Evolutionary conservation across 225 moss, liverwort and hornwort genomes (phyloP), one percentile per base, ranked within the genome.

Genomic region (Lunularia cruciata): DNA sequence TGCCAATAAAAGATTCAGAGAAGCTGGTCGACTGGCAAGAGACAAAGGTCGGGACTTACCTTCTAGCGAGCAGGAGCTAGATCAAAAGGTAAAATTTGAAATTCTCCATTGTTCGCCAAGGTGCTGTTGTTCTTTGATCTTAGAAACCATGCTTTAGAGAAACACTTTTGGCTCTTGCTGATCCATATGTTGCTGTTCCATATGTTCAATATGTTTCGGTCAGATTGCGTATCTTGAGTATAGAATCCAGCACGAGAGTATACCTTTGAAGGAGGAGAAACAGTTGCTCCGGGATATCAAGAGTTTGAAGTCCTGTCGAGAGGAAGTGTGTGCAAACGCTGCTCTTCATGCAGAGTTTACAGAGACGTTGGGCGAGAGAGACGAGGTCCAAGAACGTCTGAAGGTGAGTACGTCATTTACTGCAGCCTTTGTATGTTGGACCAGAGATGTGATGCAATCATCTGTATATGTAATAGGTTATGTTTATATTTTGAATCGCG

Each of bases 201-300:
- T n/a, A n/a, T n/a, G n/a, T n/a, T 43, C 16, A 63, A 26, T 20
- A 8, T 45, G 16, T 51, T 28, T 51, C 8, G 52, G 23, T 9
- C 53, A 78, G 78, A 88, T 93, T 62, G 83, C 76, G 1, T 77
- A 86, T 11, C 60, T 85, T 52, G 88, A 93, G 69, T 87, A 85
- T 78, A 83, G 82, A 20, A 93, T 93, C 15, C 87, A 90, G 64
- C 93, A 93, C 75, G 93, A 93, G 70, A 93, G 90, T 67, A 90
- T 90, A 36, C 74, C 88, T 1, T 47, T 93, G 42, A 85, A 84
- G 71, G 90, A 90, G 71, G 93, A 93, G 73, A 93, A 88, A 74
- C 84, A 79, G 74, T 42, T 90, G 59, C 59, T 93, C 68, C 82
- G 93, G 30, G 93, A 93, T 1, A 93, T 93, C 35, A 93, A 88